Conservation (phyloP, 2,329 filamentous ascomycete genomes). For the Daldinia sp. region DNA sequence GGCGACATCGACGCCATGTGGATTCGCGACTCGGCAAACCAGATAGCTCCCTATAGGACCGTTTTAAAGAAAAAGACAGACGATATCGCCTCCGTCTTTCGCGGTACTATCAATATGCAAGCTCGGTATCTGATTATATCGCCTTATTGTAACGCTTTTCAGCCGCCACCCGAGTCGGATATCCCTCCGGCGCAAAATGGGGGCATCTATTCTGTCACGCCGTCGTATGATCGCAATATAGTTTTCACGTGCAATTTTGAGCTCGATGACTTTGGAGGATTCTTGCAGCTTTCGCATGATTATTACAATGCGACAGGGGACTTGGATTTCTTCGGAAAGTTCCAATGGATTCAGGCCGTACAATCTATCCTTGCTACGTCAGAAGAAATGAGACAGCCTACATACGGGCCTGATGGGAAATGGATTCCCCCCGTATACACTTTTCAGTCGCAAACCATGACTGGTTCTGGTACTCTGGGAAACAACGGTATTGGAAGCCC, state of each 20-base stretch:
- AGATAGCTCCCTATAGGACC: conserved; percentile 76
- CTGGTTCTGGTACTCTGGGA: conserved; percentile 83
- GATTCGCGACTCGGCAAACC: conserved; percentile 85
- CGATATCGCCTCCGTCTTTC: conserved; percentile 75
- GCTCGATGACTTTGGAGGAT: conserved; percentile 89
- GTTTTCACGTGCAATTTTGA: conserved; percentile 99
- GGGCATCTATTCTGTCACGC: conserved; percentile 69
- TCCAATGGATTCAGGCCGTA: conserved; percentile 79
- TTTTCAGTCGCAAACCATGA: conserved; percentile 79
- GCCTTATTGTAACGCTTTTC: conserved; percentile 92
- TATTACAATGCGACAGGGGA: conserved; percentile 82
- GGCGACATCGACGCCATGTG: conserved; percentile 90
- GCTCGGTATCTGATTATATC: conserved; percentile 74
- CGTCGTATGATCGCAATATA: conserved; percentile 73
- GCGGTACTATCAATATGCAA: conserved; percentile 79
- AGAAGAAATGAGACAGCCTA: conserved; percentile 77
- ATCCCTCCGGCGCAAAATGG: conserved; percentile 69
- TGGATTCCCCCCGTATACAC: conserved; percentile 67
- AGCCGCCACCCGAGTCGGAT: conserved; percentile 82
- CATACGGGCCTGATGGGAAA: conserved; percentile 55
- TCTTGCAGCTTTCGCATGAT: conserved; percentile 83
- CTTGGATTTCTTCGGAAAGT: conserved; percentile 76
- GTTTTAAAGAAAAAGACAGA: conserved; percentile 68
- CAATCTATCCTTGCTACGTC: conserved; percentile 77
- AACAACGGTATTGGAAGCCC: conserved; percentile 85